Base-by-base conservation (phyloP, 1,284 basidiomycete genomes). In the Puccinia triticina region DNA sequence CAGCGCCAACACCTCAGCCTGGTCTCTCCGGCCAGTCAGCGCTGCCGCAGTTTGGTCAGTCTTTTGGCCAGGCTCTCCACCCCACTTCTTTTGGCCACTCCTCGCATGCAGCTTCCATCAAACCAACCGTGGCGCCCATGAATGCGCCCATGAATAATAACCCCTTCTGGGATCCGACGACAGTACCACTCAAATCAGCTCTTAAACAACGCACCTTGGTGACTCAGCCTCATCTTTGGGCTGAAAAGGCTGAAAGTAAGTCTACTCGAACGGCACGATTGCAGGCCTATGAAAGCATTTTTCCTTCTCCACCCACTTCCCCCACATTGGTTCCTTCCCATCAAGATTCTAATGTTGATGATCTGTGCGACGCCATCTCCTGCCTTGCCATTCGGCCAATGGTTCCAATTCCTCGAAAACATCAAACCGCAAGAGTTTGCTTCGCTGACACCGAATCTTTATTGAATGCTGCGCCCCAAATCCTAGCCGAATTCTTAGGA, bases 231-330 rank as follows among this genome's bases (percentile, higher is more conserved):
- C 40, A 43, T 29, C 26, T 4, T n/a, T 1, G 57, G 40, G 40
- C 7, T 43, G 12, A 43, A 43, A 4, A 43, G 57, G 26, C 57
- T 12, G 59, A 32, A 64, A 64, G 59, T 64, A 64, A 64, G 59
- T 64, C 3, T 5, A 14, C 29, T 64, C 59, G 8, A 64, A 21
- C 18, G 34, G 32, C 8, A 34, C 12, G 8, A 64, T 32, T 32
- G 18, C 29, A 64, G 18, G 59, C 59, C 14, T 64, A 64, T 64
- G 10, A 10, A 14, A 5, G 10, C 55, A 64, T 34, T 11, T 34
- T 64, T 32, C 59, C 59, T 16, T 64, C 59, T 64, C 59, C 59
- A 37, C 59, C 59, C 32, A 34, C 59, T 32, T 64, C 59, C 59
- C 59, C 59, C 59, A 37, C 29, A 16, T 21, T 34, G 29, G 29